A percentile compares a stretch with the other conserved stretches of the same genome.
Evolutionary conservation across 371 early-diverging fungal genomes (phyloP).

Genomic region (Lichtheimia ornata): DNA sequence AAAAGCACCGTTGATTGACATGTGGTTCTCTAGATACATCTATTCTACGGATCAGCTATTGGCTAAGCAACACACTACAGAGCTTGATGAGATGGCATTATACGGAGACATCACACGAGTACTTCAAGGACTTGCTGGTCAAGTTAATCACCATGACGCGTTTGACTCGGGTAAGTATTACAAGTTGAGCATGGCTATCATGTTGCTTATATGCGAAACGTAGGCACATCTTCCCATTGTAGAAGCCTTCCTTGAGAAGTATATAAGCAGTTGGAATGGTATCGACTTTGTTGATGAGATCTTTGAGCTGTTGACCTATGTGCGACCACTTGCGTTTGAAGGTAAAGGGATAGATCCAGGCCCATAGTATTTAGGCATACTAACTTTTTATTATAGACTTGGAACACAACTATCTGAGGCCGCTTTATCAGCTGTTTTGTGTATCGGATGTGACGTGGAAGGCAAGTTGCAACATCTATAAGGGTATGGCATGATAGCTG

Average conservation of each 20-base stretch:
- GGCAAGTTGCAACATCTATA: constrained; percentile 16
- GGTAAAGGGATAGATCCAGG: constrained; percentile 25
- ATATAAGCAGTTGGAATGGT: constrained; percentile 56
- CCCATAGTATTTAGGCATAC: neutral
- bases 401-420: constrained; percentile 30
- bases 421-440: constrained; percentile 43
- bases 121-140: constrained; percentile 36
- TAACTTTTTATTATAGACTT: constrained; percentile 18
- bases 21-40: constrained; percentile 17
- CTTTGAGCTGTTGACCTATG: constrained; percentile 46
- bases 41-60: constrained; percentile 45
- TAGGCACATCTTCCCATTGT: constrained; percentile 54
- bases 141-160: constrained; percentile 38
- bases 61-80: constrained; percentile 44
- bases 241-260: constrained; percentile 46
- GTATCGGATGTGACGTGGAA: constrained; percentile 53
- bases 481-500: neutral
- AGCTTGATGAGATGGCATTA: constrained; percentile 30
- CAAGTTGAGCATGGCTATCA: neutral
- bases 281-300: constrained; percentile 47
- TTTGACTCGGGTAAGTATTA: constrained; percentile 42
- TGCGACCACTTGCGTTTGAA: constrained; percentile 47
- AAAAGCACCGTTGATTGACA: neutral
- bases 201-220: no score
- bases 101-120: constrained; percentile 11